Evolutionary conservation across 192 early-diverging fungal species (phyloP).

Genomic region (Geosiphon pyriformis): DNA sequence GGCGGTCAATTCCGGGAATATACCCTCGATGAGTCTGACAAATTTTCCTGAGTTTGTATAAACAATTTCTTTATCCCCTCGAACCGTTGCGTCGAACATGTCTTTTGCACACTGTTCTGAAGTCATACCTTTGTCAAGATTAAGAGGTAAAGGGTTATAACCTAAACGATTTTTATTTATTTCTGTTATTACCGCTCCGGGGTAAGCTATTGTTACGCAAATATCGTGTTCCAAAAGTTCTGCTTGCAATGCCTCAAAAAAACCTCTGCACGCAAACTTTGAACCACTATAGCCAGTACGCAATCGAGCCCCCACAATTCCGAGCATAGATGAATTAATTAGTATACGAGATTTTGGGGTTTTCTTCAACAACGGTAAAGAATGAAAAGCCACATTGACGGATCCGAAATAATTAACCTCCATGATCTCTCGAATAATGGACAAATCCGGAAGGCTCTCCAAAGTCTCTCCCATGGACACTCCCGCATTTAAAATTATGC

Average conservation of each 20-base stretch:
- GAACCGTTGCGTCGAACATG: not conserved
- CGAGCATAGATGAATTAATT: not conserved
- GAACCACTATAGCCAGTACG: slow-evolving; percentile 11
- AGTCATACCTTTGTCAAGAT: slow-evolving; percentile 1
- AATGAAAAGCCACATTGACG: not conserved
- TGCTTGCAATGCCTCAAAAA: slow-evolving; percentile 12
- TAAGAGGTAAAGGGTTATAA: not conserved
- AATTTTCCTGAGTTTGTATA: not conserved
- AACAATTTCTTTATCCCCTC: slow-evolving; percentile 13
- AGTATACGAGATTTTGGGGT: not conserved
- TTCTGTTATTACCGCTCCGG: not conserved
- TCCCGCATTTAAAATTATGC: slow-evolving; percentile 16
- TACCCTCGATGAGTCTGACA: not conserved
- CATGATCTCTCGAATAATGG: slow-evolving; percentile 8
- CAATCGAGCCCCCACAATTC: not conserved
- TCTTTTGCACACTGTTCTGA: slow-evolving; percentile 4
- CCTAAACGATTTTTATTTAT: slow-evolving; percentile 15
- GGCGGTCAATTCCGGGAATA: slow-evolving; percentile 5
- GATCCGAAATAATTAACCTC: slow-evolving; percentile 11
- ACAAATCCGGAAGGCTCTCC: not conserved
- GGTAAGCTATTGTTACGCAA: slow-evolving; percentile 6
- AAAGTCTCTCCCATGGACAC: slow-evolving; percentile 17
- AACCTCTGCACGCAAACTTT: slow-evolving; percentile 18
- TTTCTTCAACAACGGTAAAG: slow-evolving; percentile 16
- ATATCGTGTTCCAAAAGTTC: slow-evolving; percentile 8